Percentiles rank a stretch among this genome's conserved stretches.
phyloP scores from a whole-genome alignment of 208 protist species.

The Acanthamoeba culbertsoni region DNA sequence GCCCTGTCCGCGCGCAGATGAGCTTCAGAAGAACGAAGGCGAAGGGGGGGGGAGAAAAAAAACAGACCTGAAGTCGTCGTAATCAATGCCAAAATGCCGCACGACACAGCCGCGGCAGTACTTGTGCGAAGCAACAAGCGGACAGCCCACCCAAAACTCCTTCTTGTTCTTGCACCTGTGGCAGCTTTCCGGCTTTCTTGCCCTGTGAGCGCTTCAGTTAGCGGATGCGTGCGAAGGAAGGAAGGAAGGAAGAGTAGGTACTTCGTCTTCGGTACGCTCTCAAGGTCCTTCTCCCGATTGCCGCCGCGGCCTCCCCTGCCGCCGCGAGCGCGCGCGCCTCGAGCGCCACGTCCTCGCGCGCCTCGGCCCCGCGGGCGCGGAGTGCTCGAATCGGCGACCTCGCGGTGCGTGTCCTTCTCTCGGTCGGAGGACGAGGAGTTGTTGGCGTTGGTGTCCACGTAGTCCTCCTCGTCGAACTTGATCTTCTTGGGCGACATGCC shows the following conservation, averaged over 20 bases:
- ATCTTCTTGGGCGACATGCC: not conserved
- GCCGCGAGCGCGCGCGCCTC: not conserved
- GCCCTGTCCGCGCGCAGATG: not conserved
- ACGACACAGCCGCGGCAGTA: not conserved
- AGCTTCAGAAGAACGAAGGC: not conserved
- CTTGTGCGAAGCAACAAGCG: not conserved
- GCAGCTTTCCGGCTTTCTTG: not conserved
- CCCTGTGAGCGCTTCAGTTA: no score
- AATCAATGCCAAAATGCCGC: not conserved
- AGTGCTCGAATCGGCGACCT: not conserved
- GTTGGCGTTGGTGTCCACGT: not conserved
- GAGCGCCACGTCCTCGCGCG: not conserved
- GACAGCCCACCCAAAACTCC: conserved; percentile 18
- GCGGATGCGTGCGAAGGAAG: no score
- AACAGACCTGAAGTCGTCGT: not conserved
- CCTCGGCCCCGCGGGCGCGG: not conserved
- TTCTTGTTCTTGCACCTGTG: conserved; percentile 15
- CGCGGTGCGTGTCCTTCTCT: not conserved
- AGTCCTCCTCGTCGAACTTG: not conserved
- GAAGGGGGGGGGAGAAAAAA: not conserved
- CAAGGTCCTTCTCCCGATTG: not conserved
- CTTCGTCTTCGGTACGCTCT: not conserved
- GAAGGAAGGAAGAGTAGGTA: not conserved
- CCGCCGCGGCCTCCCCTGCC: not conserved
- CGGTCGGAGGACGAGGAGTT: not conserved